phyloP scores from a whole-genome alignment of 2,329 filamentous ascomycete species.

The Fusarium musae region DNA sequence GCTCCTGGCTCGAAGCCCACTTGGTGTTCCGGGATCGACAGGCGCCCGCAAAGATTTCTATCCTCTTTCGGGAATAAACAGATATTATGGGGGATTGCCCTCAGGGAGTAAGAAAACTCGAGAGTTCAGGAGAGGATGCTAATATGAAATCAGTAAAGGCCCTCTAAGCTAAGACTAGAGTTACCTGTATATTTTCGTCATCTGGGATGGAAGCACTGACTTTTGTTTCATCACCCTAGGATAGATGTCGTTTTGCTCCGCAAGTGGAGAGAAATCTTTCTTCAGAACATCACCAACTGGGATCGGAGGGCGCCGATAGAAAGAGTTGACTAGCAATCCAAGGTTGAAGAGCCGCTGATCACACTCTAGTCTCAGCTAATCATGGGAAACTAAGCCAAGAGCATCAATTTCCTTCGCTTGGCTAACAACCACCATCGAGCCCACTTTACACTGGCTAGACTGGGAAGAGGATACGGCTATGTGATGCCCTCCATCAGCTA shows the following conservation, averaged over 20 bases:
- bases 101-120: neutral
- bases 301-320: slow-evolving; percentile 32
- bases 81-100: neutral
- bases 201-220: neutral
- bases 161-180: neutral
- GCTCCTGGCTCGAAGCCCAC: slow-evolving; percentile 22
- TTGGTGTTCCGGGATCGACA: slow-evolving; percentile 29
- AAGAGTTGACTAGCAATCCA: neutral
- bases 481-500: neutral
- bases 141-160: neutral
- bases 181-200: neutral
- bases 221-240: neutral
- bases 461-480: slow-evolving; percentile 2
- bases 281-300: neutral
- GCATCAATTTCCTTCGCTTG: neutral
- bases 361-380: neutral
- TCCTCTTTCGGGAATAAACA: slow-evolving; percentile 3
- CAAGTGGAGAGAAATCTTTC: neutral
- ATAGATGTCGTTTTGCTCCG: slow-evolving; percentile 11
- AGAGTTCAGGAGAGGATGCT: neutral
- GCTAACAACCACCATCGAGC: neutral
- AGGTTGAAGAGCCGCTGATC: slow-evolving; percentile 10
- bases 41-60: slow-evolving; percentile 6
- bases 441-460: neutral
- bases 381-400: slow-evolving; percentile 13